Conservation (phyloP, 139 green algal genomes). For the Dunaliella primolecta region DNA sequence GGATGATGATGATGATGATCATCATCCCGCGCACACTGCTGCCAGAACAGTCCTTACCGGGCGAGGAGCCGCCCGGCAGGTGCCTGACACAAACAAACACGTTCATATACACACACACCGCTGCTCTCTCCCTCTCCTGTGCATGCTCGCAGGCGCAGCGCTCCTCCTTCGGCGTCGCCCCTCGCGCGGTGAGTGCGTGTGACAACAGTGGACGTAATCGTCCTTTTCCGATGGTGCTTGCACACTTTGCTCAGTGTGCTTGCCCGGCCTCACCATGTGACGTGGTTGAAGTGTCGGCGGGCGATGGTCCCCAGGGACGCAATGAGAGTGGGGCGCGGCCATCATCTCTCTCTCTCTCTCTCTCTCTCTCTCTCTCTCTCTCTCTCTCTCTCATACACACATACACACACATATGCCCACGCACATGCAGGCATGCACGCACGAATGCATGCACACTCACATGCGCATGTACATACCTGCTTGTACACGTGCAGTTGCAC, state of each 20-base stretch:
- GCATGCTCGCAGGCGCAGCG: not conserved
- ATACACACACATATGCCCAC: constrained; percentile 4
- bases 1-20: too few relatives aligned
- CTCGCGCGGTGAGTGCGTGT: constrained; percentile 6
- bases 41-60: too few relatives aligned
- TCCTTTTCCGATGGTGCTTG: not conserved
- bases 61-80: too few relatives aligned
- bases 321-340: too few relatives aligned
- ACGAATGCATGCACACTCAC: not conserved
- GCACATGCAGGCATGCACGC: not conserved
- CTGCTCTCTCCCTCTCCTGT: not conserved
- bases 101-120: not conserved
- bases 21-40: too few relatives aligned
- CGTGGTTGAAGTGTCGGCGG: not conserved
- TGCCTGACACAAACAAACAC: too few relatives aligned
- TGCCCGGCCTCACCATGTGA: not conserved
- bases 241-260: not conserved
- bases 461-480: not conserved
- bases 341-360: too few relatives aligned
- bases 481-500: not conserved
- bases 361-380: too few relatives aligned
- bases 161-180: not conserved
- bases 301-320: too few relatives aligned
- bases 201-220: not conserved
- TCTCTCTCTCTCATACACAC: not conserved